Percentiles rank a stretch among this genome's conserved stretches.
Evolutionary conservation across 169 alveolate species (phyloP).

Genomic region (Plasmodium inui): DNA sequence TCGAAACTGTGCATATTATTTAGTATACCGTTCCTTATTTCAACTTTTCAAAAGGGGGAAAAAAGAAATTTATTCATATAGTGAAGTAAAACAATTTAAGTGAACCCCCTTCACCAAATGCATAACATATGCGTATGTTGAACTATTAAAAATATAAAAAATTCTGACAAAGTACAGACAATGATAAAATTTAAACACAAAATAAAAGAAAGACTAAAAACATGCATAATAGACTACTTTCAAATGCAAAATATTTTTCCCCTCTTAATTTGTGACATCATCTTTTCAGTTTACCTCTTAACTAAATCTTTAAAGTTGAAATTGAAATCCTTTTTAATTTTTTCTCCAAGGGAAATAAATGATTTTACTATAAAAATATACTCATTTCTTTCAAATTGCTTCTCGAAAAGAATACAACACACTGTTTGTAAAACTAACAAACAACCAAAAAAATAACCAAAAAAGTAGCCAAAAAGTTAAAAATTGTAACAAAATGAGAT

Average conservation of each 20-base stretch:
- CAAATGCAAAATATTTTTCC: neutral
- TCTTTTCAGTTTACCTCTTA: neutral
- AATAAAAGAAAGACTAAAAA: neutral
- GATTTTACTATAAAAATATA: too few relatives aligned
- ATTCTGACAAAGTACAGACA: neutral
- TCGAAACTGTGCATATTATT: neutral
- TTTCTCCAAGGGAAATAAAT: neutral
- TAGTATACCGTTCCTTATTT: neutral
- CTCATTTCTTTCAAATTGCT: neutral
- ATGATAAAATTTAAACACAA: neutral
- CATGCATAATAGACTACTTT: neutral
- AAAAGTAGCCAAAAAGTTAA: too few relatives aligned
- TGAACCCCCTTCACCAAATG: neutral
- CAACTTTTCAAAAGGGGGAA: neutral
- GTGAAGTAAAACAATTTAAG: neutral
- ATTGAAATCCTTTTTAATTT: neutral
- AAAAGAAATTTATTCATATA: neutral
- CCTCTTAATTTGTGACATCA: neutral
- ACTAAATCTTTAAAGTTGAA: neutral
- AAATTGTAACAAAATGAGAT: neutral
- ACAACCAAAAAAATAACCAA: too few relatives aligned
- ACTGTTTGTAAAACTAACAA: neutral
- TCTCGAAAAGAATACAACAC: neutral
- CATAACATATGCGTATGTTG: neutral
- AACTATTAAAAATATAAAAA: neutral